A percentile compares a stretch with the other conserved stretches of the same genome.
Evolutionary conservation across 2,329 filamentous ascomycete species (phyloP).

Genomic region (Penicillium sp.): DNA sequence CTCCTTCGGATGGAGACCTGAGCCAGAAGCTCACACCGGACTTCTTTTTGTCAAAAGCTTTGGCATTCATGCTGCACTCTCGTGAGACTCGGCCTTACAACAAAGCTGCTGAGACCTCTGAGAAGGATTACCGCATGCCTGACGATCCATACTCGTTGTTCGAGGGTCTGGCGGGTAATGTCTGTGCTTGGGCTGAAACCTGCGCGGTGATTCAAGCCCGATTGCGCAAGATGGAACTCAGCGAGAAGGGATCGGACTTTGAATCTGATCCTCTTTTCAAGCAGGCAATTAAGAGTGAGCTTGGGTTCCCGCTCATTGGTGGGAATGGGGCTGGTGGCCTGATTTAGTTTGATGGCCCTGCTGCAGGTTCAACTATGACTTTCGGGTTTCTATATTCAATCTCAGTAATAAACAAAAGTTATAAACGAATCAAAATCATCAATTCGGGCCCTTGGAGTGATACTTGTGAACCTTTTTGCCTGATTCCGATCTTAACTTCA

Average conservation of each 20-base stretch:
- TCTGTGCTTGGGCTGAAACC: conserved; percentile 45
- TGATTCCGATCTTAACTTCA: too few species aligned
- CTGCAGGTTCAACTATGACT: neutral
- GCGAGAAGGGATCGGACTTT: conserved; percentile 9
- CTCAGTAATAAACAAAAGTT: neutral
- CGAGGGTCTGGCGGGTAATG: conserved; percentile 41
- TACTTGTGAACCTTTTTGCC: neutral
- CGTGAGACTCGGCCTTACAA: conserved; percentile 40
- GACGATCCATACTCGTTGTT: conserved; percentile 42
- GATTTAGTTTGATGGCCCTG: conserved; percentile 9
- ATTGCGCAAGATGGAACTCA: conserved; percentile 35
- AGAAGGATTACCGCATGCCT: conserved; percentile 39
- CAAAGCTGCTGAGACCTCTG: conserved; percentile 11
- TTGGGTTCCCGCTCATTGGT: conserved; percentile 33
- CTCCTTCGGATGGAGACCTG: conserved; percentile 1
- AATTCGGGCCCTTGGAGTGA: neutral
- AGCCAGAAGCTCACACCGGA: conserved; percentile 29
- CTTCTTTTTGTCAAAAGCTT: conserved; percentile 39
- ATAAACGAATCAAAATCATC: neutral
- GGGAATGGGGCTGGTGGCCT: conserved; percentile 29
- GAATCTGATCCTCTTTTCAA: conserved; percentile 23
- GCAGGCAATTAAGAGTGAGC: conserved; percentile 17
- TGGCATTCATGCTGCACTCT: conserved; percentile 40
- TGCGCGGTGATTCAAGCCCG: conserved; percentile 36
- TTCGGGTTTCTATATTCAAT: neutral